Evolutionary conservation across 2,329 filamentous ascomycete species (phyloP), one percentile per base, ranked within the genome.

Genomic region (Aspergillus carbonarius): DNA sequence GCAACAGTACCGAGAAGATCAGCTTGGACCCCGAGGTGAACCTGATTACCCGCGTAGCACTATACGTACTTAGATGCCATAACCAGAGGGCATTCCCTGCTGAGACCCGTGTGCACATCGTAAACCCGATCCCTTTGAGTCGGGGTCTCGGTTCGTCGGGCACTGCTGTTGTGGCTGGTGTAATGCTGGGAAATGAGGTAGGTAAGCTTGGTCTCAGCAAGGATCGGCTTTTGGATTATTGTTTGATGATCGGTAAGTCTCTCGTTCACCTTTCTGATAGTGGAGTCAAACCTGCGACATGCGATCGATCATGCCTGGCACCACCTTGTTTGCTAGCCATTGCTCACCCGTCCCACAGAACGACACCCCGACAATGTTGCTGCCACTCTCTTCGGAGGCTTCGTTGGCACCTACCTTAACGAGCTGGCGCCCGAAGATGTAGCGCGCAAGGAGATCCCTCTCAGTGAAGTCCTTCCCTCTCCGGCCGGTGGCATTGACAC

Each of bases 361-460:
- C 87, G 92, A 64, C 92, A 96, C 75, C 92, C 92, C 10, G 92
- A 96, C 78, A 96, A 96, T 72, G 92, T 99, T 53, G 95, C 93
- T 58, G 95, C 95, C 13, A 93, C 95, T 7, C 85, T 98, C 35
- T 98, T 96, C 70, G 95, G 95, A 66, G 95, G 95, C 32, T 98
- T 99, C 67, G 92, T 99, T 25, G 95, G 95, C 60, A 97, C 93
- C 17, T 98, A 98, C 73, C 85, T 98, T 60, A 96, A 96, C 78
- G 93, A 96, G 60, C 83, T 98, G 65, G 87, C 90, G 65, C 90
- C 92, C 3, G 91, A 92, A 75, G 93, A 98, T 70, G 88, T 92
- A 60, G 91, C 92, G 61, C 86, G 95, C 62, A 92, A 89, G 66
- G 95, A 98, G 77, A 96, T 99, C 58, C 95, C 95, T 4, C 85